Evolutionary conservation across 371 early-diverging fungal species (phyloP), one percentile per base, ranked within the genome.

Genomic region (Mucor irregularis): DNA sequence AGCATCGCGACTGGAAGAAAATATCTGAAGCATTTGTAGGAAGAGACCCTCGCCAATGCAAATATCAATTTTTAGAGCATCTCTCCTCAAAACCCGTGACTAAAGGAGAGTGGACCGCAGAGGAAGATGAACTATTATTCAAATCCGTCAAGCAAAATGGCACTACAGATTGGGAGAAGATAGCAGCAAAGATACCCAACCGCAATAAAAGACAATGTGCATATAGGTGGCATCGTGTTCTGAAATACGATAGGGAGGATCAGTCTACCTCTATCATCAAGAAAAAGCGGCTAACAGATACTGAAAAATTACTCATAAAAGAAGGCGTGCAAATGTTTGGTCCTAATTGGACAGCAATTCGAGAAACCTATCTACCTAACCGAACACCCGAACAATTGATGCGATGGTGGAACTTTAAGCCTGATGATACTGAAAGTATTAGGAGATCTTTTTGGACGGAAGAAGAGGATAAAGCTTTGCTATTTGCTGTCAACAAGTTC

Each of bases 251-350:
- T 9, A 19, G 34, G 0, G 14, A 44, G 30, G 22, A 16, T 16
- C 30, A 25, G 8, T n/a, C n/a, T n/a, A 16, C 47, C 8, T 29
- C 25, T 3, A 56, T 42, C 14, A 34, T 33, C 2, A 40, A 22
- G 21, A 37, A 52, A 3, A 37, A 40, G 4, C 54, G 56, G 6
- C 53, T 78, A 2, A 56, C 65, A 34, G 51, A 66, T 5, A 22
- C 55, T 10, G 80, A 79, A 42, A 64, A 66, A 14, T 42, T 30
- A 3, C 40, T 66, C 11, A 50, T 79, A 6, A 42, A 26, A 16
- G 67, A 76, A 59, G 80, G 76, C 1, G 65, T 74, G 1, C 42
- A 63, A 7, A 72, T 74, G 69, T 76, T 76, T 71, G 80, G 76
- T 1, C 35, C 46, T 11, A 50, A 76, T 30, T 79, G 76, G 74